phyloP scores from a whole-genome alignment of 306 rosid genomes.

The Medicago ruthenica region DNA sequence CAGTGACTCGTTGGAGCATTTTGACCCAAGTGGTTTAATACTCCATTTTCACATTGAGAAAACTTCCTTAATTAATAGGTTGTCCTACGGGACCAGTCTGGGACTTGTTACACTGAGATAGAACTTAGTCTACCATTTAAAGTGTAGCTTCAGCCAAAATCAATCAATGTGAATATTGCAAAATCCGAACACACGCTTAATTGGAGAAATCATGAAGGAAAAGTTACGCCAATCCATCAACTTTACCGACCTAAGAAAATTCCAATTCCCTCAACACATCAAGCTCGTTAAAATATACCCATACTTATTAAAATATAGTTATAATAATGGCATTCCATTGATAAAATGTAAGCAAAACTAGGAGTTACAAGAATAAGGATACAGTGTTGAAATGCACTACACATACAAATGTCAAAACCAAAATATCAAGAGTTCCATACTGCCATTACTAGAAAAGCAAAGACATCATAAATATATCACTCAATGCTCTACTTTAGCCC shows the following conservation, averaged over 20 bases:
- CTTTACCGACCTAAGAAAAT: not conserved
- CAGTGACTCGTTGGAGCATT: too few relatives aligned
- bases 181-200: too few relatives aligned
- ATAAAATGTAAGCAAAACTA: not conserved
- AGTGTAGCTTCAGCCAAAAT: too few relatives aligned
- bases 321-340: not conserved
- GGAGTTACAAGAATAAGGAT: not conserved
- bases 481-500: conserved; percentile 73
- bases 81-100: too few relatives aligned
- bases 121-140: too few relatives aligned
- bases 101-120: too few relatives aligned
- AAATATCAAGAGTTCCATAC: not conserved
- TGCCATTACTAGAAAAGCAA: conserved; percentile 6
- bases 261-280: not conserved
- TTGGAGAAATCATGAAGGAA: too few relatives aligned
- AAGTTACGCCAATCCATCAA: too few relatives aligned
- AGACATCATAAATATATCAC: conserved; percentile 24
- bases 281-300: not conserved
- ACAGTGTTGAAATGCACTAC: conserved; percentile 19
- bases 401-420: conserved; percentile 1
- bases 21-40: too few relatives aligned
- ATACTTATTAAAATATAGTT: not conserved
- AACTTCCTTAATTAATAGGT: too few relatives aligned
- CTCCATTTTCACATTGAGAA: too few relatives aligned
- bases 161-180: too few relatives aligned